Conservation (phyloP, 2,329 filamentous ascomycete genomes). For the Aspergillus fischeri region DNA sequence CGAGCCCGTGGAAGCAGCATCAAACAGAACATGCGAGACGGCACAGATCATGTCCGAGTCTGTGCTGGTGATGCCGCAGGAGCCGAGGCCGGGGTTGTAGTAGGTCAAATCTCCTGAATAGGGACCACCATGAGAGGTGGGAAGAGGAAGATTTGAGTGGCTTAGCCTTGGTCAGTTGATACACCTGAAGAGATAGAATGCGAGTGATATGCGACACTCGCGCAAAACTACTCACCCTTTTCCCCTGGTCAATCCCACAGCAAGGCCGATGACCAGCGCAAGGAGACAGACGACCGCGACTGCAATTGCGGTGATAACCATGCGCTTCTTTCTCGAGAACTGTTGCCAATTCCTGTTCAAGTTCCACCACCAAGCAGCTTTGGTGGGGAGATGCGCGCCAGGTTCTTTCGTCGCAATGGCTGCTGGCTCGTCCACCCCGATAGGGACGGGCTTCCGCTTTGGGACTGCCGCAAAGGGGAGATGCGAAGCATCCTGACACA, state of each 20-base stretch:
- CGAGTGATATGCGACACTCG: not conserved
- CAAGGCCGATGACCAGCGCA: constrained; percentile 22
- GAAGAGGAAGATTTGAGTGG: constrained; percentile 21
- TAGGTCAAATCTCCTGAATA: constrained; percentile 66
- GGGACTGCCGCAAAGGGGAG: not conserved
- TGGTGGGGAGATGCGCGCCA: not conserved
- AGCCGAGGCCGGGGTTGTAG: constrained; percentile 63
- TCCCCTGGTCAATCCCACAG: constrained; percentile 21
- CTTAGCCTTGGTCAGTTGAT: not conserved
- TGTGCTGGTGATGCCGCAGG: constrained; percentile 60
- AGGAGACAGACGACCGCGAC: constrained; percentile 11
- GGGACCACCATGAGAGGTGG: constrained; percentile 40
- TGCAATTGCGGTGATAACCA: constrained; percentile 11
- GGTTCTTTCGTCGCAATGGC: not conserved
- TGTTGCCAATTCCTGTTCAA: constrained; percentile 1
- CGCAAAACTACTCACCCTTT: constrained; percentile 11
- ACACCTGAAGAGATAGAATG: not conserved
- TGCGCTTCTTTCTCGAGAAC: constrained; percentile 14
- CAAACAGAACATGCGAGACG: constrained; percentile 64
- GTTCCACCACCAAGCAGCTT: constrained; percentile 6
- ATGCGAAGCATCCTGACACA: not conserved
- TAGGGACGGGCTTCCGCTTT: constrained; percentile 3
- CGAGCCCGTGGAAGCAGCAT: constrained; percentile 50
- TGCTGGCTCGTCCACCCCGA: not conserved
- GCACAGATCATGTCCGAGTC: constrained; percentile 60